Evolutionary conservation across 2,329 filamentous ascomycete genomes (phyloP).

Genomic region (Fusarium buxicola): DNA sequence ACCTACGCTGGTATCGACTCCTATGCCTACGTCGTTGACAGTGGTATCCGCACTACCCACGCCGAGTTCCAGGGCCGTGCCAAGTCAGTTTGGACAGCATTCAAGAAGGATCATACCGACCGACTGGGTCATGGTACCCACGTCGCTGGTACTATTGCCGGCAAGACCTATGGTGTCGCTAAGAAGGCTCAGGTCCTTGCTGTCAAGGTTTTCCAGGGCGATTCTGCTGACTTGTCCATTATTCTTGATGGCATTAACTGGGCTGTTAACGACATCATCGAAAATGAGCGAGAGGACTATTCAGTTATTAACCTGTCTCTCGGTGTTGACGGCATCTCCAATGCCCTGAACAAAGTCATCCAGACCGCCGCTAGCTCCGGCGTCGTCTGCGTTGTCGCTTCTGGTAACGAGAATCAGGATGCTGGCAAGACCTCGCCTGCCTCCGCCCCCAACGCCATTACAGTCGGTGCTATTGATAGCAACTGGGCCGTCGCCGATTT

Average conservation of each 20-base stretch:
- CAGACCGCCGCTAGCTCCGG: conserved; percentile 58
- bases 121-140: conserved; percentile 58
- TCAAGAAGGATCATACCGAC: conserved; percentile 43
- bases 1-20: conserved; percentile 57
- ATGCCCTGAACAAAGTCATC: conserved; percentile 62
- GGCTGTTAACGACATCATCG: conserved; percentile 58
- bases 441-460: conserved; percentile 47
- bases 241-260: conserved; percentile 53
- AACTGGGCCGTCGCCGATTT: conserved; percentile 56
- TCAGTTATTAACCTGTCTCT: conserved; percentile 68
- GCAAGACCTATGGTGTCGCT: conserved; percentile 54
- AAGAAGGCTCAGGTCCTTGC: conserved; percentile 58
- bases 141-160: conserved; percentile 52
- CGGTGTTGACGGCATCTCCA: conserved; percentile 56
- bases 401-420: conserved; percentile 60
- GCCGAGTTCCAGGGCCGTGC: conserved; percentile 65
- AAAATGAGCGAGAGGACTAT: conserved; percentile 52
- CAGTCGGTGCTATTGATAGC: conserved; percentile 52
- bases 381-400: conserved; percentile 65
- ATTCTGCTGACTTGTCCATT: conserved; percentile 45
- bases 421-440: conserved; percentile 47
- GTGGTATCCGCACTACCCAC: conserved; percentile 68
- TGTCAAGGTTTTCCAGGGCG: conserved; percentile 59
- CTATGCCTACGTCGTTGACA: conserved; percentile 73
- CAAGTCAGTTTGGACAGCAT: conserved; percentile 45